Percentiles rank a stretch among this genome's conserved stretches.
Evolutionary conservation across 352 stramenopile genomes (phyloP).

Genomic region (Pythium volutum): DNA sequence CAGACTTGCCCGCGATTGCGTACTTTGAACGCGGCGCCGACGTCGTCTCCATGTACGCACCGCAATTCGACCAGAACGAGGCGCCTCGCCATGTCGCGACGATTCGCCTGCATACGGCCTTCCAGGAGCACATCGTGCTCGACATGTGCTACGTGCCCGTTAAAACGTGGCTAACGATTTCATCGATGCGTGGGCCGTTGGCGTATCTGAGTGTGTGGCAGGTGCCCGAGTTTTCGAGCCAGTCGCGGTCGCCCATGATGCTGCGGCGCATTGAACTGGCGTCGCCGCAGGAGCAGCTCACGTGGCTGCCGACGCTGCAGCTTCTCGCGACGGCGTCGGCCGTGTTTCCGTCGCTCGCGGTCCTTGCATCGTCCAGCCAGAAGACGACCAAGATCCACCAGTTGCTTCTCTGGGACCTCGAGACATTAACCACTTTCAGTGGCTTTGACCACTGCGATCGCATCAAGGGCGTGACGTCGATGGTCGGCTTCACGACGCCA

Average conservation of each 20-base stretch:
- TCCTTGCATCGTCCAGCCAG: constrained; percentile 20
- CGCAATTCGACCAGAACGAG: constrained; percentile 63
- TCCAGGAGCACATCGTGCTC: constrained; percentile 64
- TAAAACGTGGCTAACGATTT: constrained; percentile 43
- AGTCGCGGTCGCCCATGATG: constrained; percentile 46
- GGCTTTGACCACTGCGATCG: constrained; percentile 33
- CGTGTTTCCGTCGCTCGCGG: constrained; percentile 37
- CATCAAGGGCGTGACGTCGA: constrained; percentile 47
- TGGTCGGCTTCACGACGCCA: constrained; percentile 40
- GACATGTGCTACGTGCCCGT: constrained; percentile 53
- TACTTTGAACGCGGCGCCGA: constrained; percentile 67
- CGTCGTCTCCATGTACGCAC: constrained; percentile 62
- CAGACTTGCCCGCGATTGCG: constrained; percentile 52
- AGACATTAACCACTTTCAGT: constrained; percentile 10
- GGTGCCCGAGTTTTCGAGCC: constrained; percentile 31
- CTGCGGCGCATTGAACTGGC: constrained; percentile 55
- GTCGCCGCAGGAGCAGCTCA: constrained; percentile 53
- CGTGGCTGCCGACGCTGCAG: constrained; percentile 52
- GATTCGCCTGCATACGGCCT: constrained; percentile 69
- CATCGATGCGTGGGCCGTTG: constrained; percentile 39
- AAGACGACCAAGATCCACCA: constrained; percentile 47
- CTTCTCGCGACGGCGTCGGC: constrained; percentile 48
- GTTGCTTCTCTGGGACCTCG: constrained; percentile 53
- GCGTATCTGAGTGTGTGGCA: constrained; percentile 65
- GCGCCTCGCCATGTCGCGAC: constrained; percentile 57